Percentiles rank a stretch among this genome's conserved stretches.
These are phyloP conservation scores for Camelina sativa DNA, from an alignment of 345 rosid species.

Conservation along the genomic window DNA sequence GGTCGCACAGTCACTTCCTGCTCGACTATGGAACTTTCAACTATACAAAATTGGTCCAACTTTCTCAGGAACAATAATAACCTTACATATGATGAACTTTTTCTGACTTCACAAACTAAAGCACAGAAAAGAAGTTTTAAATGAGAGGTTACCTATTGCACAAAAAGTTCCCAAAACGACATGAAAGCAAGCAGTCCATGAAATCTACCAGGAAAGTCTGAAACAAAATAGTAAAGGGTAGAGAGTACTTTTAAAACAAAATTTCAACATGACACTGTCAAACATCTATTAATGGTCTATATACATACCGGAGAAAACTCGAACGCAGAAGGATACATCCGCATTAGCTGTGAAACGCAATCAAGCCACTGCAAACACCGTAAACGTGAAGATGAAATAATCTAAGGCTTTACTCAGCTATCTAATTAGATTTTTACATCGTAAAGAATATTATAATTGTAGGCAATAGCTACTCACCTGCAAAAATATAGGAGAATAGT, in stretches of 20 bases:
- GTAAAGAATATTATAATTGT: slow-evolving; percentile 17
- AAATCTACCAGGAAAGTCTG: slow-evolving; percentile 95
- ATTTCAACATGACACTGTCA: slow-evolving; percentile 12
- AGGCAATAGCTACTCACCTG: slow-evolving; percentile 59
- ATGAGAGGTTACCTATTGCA: slow-evolving; percentile 72
- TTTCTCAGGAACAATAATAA: slow-evolving; percentile 14
- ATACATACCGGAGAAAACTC: slow-evolving; percentile 91
- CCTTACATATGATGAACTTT: slow-evolving; percentile 14
- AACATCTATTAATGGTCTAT: slow-evolving; percentile 22
- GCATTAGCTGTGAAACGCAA: slow-evolving; percentile 83
- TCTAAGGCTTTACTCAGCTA: slow-evolving; percentile 3
- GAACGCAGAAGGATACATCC: slow-evolving; percentile 97
- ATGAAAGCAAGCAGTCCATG: slow-evolving; percentile 82
- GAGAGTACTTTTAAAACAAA: slow-evolving; percentile 16
- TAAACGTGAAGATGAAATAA: slow-evolving; percentile 15
- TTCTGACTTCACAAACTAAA: slow-evolving; percentile 20
- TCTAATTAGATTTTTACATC: slow-evolving; percentile 5
- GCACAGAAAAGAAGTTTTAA: slow-evolving; percentile 19
- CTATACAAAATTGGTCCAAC: slow-evolving; percentile 16
- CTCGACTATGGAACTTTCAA: not conserved
- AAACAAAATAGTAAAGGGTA: slow-evolving; percentile 22
- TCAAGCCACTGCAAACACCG: slow-evolving; percentile 91
- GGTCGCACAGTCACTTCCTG: slow-evolving; percentile 16
- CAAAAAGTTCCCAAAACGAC: slow-evolving; percentile 95
- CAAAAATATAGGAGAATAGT: slow-evolving; percentile 92